Evolutionary conservation across 208 protist species (phyloP).

Genomic region (Borovskyia barvae): DNA sequence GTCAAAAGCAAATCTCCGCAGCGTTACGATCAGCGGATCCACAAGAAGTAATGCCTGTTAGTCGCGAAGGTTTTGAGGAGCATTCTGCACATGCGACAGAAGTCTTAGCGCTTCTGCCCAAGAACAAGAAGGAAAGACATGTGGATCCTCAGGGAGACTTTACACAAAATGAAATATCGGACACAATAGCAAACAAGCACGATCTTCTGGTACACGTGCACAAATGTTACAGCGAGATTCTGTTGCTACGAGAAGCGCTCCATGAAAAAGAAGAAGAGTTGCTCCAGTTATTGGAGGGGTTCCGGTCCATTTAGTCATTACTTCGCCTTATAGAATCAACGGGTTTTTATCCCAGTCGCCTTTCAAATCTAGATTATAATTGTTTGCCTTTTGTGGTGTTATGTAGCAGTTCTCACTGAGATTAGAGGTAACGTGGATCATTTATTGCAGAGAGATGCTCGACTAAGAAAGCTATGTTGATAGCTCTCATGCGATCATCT

Average conservation of each 20-base stretch:
- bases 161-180: conserved; percentile 4
- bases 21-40: no score
- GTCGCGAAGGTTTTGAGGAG: no score
- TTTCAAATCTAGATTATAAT: no score
- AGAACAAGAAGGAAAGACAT: not conserved
- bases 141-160: conserved; percentile 9
- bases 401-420: no score
- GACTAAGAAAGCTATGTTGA: no score
- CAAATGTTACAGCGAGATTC: conserved; percentile 21
- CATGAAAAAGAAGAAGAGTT: conserved; percentile 43
- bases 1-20: not conserved
- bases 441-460: no score
- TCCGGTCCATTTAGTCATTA: conserved; percentile 20
- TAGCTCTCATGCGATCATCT: no score
- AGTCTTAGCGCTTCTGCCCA: not conserved
- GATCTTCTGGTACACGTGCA: conserved; percentile 14
- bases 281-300: conserved; percentile 35
- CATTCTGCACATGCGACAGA: not conserved
- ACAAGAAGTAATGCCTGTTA: no score
- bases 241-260: conserved; percentile 26
- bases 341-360: no score
- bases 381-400: no score
- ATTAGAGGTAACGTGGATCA: no score
- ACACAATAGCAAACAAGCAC: not conserved
- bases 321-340: no score